Percentiles rank a stretch among this genome's conserved stretches.
phyloP scores from a whole-genome alignment of 805 yeast genomes.

The Suhomyces xylopsoci region DNA sequence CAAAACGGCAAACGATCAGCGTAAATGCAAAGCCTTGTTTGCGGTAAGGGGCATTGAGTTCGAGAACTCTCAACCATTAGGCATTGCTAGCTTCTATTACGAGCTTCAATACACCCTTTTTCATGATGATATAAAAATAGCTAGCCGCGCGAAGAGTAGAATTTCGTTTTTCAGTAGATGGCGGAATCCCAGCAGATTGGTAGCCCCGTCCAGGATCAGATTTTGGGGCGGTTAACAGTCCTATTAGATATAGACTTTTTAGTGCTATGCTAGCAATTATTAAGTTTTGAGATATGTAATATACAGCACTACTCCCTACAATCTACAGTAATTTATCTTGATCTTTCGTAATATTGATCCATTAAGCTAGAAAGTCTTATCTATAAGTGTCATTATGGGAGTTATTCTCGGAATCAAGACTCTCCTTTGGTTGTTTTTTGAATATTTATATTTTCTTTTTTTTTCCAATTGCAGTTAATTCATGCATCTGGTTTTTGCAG shows the following conservation, averaged over 20 bases:
- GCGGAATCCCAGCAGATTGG: neutral
- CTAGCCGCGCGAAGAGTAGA: neutral
- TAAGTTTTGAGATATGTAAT: neutral
- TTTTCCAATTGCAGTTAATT: neutral
- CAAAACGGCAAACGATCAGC: neutral
- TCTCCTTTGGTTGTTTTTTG: neutral
- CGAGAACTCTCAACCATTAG: neutral
- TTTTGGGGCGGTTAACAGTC: neutral
- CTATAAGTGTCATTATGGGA: constrained; percentile 2
- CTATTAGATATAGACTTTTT: neutral
- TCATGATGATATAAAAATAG: neutral
- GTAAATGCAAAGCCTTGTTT: neutral
- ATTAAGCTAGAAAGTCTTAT: neutral
- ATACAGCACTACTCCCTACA: neutral
- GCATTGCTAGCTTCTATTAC: neutral
- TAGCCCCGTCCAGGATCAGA: neutral
- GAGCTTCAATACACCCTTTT: neutral
- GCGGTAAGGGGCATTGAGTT: neutral
- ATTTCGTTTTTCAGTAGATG: no score
- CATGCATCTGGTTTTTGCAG: neutral
- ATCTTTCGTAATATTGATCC: constrained; percentile 1
- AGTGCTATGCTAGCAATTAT: neutral
- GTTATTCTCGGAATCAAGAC: neutral
- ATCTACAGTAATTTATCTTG: neutral
- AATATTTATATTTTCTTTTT: neutral